Evolutionary conservation across 768 basidiomycete species (phyloP).

Genomic region (Tricholoma hemisulphureum): DNA sequence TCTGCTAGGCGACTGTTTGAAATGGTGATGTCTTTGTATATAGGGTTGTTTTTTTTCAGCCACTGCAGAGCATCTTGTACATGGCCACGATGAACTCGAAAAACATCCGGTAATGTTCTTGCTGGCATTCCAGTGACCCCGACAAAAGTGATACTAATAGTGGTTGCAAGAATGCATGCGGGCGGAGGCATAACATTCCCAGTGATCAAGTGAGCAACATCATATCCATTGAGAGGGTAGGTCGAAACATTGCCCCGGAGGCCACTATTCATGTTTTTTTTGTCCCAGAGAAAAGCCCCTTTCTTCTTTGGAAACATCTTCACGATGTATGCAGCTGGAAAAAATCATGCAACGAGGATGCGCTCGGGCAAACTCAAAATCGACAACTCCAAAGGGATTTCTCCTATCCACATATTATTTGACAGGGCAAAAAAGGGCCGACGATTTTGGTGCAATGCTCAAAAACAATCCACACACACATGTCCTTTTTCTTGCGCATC

Average conservation of each 20-base stretch:
- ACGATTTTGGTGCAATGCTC: not conserved
- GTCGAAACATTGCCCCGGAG: constrained; percentile 10
- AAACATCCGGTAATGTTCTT: not conserved
- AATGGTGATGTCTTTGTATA: not conserved
- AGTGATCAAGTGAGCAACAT: not conserved
- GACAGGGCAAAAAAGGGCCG: constrained; percentile 24
- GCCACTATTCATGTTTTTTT: not conserved
- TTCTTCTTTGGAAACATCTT: constrained; percentile 11
- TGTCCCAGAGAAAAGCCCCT: not conserved
- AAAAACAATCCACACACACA: constrained; percentile 15
- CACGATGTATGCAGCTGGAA: constrained; percentile 23
- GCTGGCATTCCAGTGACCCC: not conserved
- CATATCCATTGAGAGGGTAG: not conserved
- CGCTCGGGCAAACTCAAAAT: constrained; percentile 29
- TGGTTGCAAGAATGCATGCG: not conserved
- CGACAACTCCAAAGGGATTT: constrained; percentile 21
- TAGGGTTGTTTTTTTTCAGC: not conserved
- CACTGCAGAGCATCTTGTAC: not conserved
- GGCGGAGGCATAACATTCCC: not conserved
- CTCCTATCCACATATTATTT: constrained; percentile 36
- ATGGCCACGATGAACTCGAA: not conserved
- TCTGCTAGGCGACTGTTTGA: not conserved
- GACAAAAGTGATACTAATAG: not conserved
- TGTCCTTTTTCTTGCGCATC: not conserved
- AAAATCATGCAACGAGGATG: constrained; percentile 26